These are phyloP conservation scores for Ophiostoma novo-ulmi DNA, from an alignment of 2,329 filamentous ascomycete species.

Conservation along the genomic window DNA sequence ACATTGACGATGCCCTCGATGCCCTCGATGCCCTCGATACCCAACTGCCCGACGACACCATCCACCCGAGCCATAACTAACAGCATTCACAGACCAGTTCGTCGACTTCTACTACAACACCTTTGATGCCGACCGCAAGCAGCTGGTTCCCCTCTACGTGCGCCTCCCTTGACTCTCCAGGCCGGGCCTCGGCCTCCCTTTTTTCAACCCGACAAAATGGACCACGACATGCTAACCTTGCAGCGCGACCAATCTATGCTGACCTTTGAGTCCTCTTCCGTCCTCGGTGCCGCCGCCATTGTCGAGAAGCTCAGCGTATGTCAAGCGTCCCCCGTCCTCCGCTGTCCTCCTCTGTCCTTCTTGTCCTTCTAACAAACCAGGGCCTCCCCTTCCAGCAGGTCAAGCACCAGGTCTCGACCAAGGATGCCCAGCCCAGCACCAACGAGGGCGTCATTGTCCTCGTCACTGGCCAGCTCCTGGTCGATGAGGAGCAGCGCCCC, in stretches of 20 bases:
- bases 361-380: constrained; percentile 40
- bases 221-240: constrained; percentile 3
- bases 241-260: constrained; percentile 84
- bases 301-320: constrained; percentile 73
- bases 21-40: neutral
- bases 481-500: constrained; percentile 77
- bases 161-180: constrained; percentile 34
- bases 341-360: neutral
- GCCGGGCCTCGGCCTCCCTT: neutral
- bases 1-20: neutral
- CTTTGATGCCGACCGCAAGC: constrained; percentile 68
- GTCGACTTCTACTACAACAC: constrained; percentile 84
- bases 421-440: constrained; percentile 76
- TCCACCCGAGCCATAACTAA: neutral
- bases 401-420: constrained; percentile 67
- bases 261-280: constrained; percentile 74
- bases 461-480: constrained; percentile 79
- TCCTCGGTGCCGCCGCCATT: constrained; percentile 61
- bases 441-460: constrained; percentile 73
- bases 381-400: constrained; percentile 75
- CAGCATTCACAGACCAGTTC: constrained; percentile 67
- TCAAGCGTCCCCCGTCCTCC: neutral
- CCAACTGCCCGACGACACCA: neutral
- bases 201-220: neutral
- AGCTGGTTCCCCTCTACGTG: constrained; percentile 74